Base-by-base conservation (phyloP, 2,329 filamentous ascomycete genomes). In the Paracoccidioides brasiliensis region DNA sequence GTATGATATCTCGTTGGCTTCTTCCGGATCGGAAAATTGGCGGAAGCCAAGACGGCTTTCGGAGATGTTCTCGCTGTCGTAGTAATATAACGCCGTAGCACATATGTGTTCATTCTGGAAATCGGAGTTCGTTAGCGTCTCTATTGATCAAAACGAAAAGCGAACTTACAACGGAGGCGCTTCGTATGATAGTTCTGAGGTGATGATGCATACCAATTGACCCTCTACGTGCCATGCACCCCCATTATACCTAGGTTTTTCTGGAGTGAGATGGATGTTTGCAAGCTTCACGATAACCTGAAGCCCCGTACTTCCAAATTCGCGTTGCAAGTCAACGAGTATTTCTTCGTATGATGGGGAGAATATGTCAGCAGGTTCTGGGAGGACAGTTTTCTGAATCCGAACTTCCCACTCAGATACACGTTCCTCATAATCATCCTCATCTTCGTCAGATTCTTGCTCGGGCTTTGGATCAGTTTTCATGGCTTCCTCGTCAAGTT, bases 281-380 rank as follows among this genome's bases (percentile, higher is more conserved):
- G 80, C 78, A 62, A 85, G 73, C 63, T 84, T 85, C 50, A 84
- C 77, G 48, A 85, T 83, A 48, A 85, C 66, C 61, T 85, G 81
- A 3, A 84, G 62, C 1, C 76, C 74, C 7, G 64, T 62, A 2
- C 70, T 62, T 15, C 60, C 52, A 55, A 67, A 74, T n/a, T 66
- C 54, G 15, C 62, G 46, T 44, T 58, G 53, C 3, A 70, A 58
- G 35, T 64, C 44, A n/a, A 50, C 46, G 8, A 28, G 14, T 12
- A 50, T 37, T 7, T 43, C 14, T 44, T 53, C 52, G 40, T 8
- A 6, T 12, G 49, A 37, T 28, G 38, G 33, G 10, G 7, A 37
- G 9, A 49, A 49, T 38, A 12, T 5, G 10, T 30, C 46, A 10
- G 2, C 4, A 1, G 42, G 30, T 32, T 64, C 59, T 4, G 32